phyloP scores from a whole-genome alignment of 2,329 filamentous ascomycete species.

The Pleomassaria siparia region DNA sequence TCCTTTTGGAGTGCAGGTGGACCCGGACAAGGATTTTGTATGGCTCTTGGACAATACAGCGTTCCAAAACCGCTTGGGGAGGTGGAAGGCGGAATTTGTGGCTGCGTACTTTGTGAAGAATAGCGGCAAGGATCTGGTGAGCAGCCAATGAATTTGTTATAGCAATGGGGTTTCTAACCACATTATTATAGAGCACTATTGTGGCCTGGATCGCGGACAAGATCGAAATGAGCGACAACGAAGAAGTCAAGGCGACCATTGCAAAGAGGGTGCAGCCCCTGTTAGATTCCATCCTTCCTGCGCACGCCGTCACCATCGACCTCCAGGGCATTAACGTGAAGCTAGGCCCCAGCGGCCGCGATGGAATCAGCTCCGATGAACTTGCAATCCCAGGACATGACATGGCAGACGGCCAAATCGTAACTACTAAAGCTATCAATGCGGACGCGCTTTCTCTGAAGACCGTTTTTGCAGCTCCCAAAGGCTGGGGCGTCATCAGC shows the following conservation, averaged over 20 bases:
- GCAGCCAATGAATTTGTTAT: too few relatives aligned
- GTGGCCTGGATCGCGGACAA: constrained; percentile 71
- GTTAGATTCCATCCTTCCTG: constrained; percentile 72
- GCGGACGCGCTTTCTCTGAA: constrained; percentile 58
- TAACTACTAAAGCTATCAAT: constrained; percentile 34
- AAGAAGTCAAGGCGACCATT: constrained; percentile 60
- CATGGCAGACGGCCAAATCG: constrained; percentile 36
- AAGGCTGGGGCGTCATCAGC: constrained; percentile 83
- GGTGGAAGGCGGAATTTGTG: constrained; percentile 82
- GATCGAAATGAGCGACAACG: constrained; percentile 60
- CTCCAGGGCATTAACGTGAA: constrained; percentile 49
- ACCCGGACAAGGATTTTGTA: constrained; percentile 67
- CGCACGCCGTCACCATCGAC: constrained; percentile 66
- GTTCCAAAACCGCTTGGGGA: constrained; percentile 56
- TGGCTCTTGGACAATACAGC: constrained; percentile 94
- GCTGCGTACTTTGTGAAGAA: constrained; percentile 77
- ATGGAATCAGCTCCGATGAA: constrained; percentile 69
- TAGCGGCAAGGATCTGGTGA: constrained; percentile 65
- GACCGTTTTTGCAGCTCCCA: constrained; percentile 72
- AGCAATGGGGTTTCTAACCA: too few relatives aligned
- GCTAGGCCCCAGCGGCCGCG: constrained; percentile 69
- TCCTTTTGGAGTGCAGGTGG: constrained; percentile 49
- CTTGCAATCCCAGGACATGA: constrained; percentile 52
- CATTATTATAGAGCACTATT: too few relatives aligned
- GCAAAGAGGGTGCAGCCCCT: constrained; percentile 74